Percentiles rank a stretch among this genome's conserved stretches.
Evolutionary conservation across 805 yeast species (phyloP).

Genomic region (Cyberlindnera amylophila): DNA sequence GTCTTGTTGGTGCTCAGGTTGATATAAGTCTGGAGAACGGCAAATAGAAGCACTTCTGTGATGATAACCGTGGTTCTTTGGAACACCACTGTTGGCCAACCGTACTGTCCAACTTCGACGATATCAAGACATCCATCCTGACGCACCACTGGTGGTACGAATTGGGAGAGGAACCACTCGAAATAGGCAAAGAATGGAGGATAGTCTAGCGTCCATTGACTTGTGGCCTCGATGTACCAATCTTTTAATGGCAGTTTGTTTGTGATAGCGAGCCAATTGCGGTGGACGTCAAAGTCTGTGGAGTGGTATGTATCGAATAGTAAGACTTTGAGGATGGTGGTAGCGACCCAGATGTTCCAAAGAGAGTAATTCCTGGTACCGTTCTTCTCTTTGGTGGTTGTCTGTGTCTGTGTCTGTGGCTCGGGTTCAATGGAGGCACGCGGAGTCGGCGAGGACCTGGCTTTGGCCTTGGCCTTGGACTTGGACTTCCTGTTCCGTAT

Average conservation of each 20-base stretch:
- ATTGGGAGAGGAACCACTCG: conserved; percentile 72
- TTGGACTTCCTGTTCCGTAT: conserved; percentile 15
- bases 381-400: not conserved
- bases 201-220: conserved; percentile 93
- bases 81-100: conserved; percentile 74
- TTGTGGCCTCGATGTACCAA: conserved; percentile 80
- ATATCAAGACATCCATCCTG: conserved; percentile 78
- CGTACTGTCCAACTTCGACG: conserved; percentile 60
- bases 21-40: conserved; percentile 69
- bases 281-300: conserved; percentile 95
- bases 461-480: conserved; percentile 3
- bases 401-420: not conserved
- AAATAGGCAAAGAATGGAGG: conserved; percentile 98
- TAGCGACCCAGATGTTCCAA: conserved; percentile 65
- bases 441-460: not conserved
- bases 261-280: conserved; percentile 96
- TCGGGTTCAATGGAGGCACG: not conserved
- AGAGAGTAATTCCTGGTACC: conserved; percentile 41
- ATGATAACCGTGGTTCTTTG: conserved; percentile 79
- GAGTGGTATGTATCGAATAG: conserved; percentile 82
- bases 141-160: conserved; percentile 60
- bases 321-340: conserved; percentile 54
- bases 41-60: conserved; percentile 69
- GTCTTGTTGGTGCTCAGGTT: conserved; percentile 40
- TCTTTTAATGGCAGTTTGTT: conserved; percentile 61